A percentile compares a stretch with the other conserved stretches of the same genome.
Evolutionary conservation across 768 basidiomycete species (phyloP).

Genomic region (Tylopilus balloui): DNA sequence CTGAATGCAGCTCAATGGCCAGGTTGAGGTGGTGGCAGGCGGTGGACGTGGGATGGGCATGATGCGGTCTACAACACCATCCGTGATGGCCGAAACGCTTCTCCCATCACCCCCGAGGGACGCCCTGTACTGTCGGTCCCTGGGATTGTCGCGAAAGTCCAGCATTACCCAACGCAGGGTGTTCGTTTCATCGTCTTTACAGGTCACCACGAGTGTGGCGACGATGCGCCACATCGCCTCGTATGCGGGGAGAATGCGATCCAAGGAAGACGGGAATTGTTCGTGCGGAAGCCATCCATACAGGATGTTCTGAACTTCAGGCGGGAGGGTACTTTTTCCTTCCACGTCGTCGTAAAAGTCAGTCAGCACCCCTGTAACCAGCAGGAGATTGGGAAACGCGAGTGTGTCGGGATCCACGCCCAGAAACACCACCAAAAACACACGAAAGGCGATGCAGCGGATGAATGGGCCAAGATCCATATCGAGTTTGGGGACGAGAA

Average conservation of each 20-base stretch:
- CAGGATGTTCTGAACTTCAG: slow-evolving; percentile 35
- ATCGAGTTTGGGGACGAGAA: slow-evolving; percentile 9
- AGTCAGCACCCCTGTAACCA: slow-evolving; percentile 41
- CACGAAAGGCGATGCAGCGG: slow-evolving; percentile 41
- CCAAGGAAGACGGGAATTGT: slow-evolving; percentile 32
- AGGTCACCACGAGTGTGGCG: slow-evolving; percentile 39
- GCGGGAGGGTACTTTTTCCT: slow-evolving; percentile 25
- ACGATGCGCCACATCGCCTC: slow-evolving; percentile 62
- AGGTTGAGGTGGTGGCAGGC: background rate
- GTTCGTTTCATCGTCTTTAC: slow-evolving; percentile 24
- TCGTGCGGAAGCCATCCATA: slow-evolving; percentile 37
- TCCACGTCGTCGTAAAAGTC: slow-evolving; percentile 37
- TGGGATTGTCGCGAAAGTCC: slow-evolving; percentile 34
- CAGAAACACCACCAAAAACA: slow-evolving; percentile 42
- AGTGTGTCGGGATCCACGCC: slow-evolving; percentile 24
- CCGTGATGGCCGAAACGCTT: slow-evolving; percentile 22
- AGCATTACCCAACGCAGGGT: slow-evolving; percentile 30
- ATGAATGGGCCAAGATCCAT: slow-evolving; percentile 38
- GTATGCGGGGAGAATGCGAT: slow-evolving; percentile 55
- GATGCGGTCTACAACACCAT: slow-evolving; percentile 15
- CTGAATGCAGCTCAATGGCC: slow-evolving; percentile 16
- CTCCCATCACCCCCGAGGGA: slow-evolving; percentile 2
- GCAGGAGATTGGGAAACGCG: slow-evolving; percentile 28
- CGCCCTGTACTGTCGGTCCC: slow-evolving; percentile 21
- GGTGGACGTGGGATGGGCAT: slow-evolving; percentile 16